Base-by-base conservation (phyloP, 73 alveolate species). In the Halteria grandinella region DNA sequence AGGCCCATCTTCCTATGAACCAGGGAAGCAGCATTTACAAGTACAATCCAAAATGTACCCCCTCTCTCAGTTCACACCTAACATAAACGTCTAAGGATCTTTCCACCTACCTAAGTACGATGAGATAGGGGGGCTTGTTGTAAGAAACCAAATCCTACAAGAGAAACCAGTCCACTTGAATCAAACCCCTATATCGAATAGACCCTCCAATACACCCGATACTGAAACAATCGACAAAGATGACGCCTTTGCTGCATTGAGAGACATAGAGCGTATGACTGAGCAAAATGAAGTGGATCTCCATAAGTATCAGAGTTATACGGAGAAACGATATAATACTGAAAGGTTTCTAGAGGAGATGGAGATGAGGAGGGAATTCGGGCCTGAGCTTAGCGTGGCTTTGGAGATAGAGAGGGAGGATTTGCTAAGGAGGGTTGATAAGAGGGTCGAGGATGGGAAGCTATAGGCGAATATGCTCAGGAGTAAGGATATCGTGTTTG, bases 401-500 rank as follows among this genome's bases (percentile, higher is more conserved):
- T 25, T 60, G 11, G 77, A 60, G 21, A 23, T 60, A 23, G 77
- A 60, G 43, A 2, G 59, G 12, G 43, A 60, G 43, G 37, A 36
- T 40, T 21, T 60, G 21, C 17, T 60, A 6, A 59, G 60, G 5
- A 60, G 43, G 37, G 48, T n/a, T 3, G 59, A 37, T 18, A 18
- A 40, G 6, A 60, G 43, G 43, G 77, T 28, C 14, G 77, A 60
- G 24, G 47, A 40, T 2, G 43, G 43, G 40, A 60, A 32, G 3
- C 43, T 59, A 18, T 31, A 40, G 10, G 37, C 37, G 37, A 32
- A 23, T 40, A 31, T 40, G 7, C 44, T 41, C 5, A 55, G 60
- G 8, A 59, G 77, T 14, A 60, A 60, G 24, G 77, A 60, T 37
- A 34, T 60, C 5, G 77, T 60, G 1, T 60, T 40, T 60, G 77